Percentiles rank a stretch among this genome's conserved stretches.
Conservation (phyloP, 805 yeast genomes). For the Starmerella apis region DNA sequence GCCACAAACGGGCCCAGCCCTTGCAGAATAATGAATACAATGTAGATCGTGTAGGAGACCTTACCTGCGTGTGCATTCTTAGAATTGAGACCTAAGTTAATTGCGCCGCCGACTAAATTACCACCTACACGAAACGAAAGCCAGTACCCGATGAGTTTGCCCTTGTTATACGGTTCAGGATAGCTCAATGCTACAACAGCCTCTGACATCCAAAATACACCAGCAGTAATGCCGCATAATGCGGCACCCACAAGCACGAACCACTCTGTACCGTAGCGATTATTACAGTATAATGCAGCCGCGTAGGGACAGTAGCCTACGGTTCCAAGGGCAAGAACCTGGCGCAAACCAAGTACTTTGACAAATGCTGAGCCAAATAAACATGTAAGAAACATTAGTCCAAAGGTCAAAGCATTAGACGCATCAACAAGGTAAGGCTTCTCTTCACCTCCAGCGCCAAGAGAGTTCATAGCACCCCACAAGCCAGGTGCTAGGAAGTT, state of each 20-base stretch:
- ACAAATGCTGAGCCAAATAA: constrained; percentile 17
- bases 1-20: constrained; percentile 23
- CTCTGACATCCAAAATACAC: constrained; percentile 25
- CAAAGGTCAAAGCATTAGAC: constrained; percentile 22
- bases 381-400: constrained; percentile 21
- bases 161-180: constrained; percentile 24
- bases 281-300: constrained; percentile 24
- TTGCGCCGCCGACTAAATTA: constrained; percentile 25
- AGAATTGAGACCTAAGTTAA: constrained; percentile 21
- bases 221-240: constrained; percentile 26
- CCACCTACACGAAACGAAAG: constrained; percentile 22
- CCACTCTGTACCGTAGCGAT: constrained; percentile 24
- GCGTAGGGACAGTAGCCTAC: constrained; percentile 25
- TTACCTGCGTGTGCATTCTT: constrained; percentile 16
- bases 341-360: constrained; percentile 18
- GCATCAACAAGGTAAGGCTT: constrained; percentile 23
- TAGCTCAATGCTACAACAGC: constrained; percentile 25
- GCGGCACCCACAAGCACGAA: constrained; percentile 23
- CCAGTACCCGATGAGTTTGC: constrained; percentile 24
- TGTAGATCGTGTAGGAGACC: constrained; percentile 10
- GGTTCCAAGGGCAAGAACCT: constrained; percentile 20
- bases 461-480: constrained; percentile 25
- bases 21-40: constrained; percentile 23
- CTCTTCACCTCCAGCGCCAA: constrained; percentile 24
- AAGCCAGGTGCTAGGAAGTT: constrained; percentile 26